Evolutionary conservation across 768 basidiomycete genomes (phyloP).

Genomic region (Pholiota microspora): DNA sequence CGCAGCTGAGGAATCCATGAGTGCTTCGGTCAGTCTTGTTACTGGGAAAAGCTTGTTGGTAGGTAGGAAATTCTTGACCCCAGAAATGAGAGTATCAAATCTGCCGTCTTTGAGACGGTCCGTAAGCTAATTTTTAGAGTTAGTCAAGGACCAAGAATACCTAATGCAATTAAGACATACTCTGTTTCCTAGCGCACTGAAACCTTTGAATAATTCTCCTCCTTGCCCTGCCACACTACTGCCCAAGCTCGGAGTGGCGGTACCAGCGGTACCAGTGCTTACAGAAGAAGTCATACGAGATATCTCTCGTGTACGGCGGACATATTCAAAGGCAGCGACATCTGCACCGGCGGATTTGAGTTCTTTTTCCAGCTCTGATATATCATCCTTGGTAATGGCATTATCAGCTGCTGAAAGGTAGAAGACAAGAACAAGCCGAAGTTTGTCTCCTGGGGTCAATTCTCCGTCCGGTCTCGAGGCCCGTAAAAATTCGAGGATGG

Average conservation of each 20-base stretch:
- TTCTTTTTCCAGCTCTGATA: constrained; percentile 84
- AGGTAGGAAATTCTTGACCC: constrained; percentile 97
- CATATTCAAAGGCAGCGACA: constrained; percentile 84
- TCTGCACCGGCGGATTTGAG: constrained; percentile 82
- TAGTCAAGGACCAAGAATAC: not conserved
- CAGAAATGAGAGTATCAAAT: constrained; percentile 95
- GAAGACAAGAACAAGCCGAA: constrained; percentile 93
- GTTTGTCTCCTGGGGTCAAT: constrained; percentile 79
- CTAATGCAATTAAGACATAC: constrained; percentile 42
- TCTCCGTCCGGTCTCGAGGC: constrained; percentile 60
- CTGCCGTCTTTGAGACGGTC: constrained; percentile 93
- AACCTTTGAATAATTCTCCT: constrained; percentile 90
- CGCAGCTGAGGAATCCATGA: constrained; percentile 96
- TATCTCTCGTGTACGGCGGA: constrained; percentile 88
- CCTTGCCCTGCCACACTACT: constrained; percentile 62
- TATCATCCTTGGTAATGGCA: constrained; percentile 81
- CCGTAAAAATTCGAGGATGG: constrained; percentile 87
- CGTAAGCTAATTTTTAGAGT: constrained; percentile 59
- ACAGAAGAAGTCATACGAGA: constrained; percentile 84
- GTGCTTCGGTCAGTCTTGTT: constrained; percentile 89
- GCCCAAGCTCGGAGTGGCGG: constrained; percentile 66
- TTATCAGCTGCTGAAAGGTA: constrained; percentile 87
- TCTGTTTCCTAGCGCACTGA: constrained; percentile 87
- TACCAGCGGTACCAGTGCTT: constrained; percentile 50
- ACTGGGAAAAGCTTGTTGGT: constrained; percentile 91